Percentiles rank a stretch among this genome's conserved stretches.
phyloP scores from a whole-genome alignment of 306 rosid species.

The Glycyrrhiza uralensis region DNA sequence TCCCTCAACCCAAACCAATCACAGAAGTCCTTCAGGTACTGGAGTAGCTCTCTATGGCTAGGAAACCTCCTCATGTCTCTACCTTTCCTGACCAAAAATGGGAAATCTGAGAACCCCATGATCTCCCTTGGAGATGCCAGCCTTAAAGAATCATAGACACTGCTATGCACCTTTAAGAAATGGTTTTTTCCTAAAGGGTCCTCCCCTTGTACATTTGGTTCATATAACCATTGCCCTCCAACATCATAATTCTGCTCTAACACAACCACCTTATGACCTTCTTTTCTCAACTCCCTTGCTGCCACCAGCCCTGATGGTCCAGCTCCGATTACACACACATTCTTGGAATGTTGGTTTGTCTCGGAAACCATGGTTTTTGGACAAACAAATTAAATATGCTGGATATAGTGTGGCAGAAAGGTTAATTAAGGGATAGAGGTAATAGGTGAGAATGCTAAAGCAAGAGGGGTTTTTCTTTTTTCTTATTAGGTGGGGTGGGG shows the following conservation, averaged over 20 bases:
- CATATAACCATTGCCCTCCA: slow-evolving; percentile 95
- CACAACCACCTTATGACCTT: slow-evolving; percentile 67
- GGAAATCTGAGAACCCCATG: slow-evolving; percentile 87
- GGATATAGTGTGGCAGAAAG: not conserved
- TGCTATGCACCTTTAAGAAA: slow-evolving; percentile 62
- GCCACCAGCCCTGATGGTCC: slow-evolving; percentile 90
- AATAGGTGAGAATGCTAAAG: slow-evolving; percentile 16
- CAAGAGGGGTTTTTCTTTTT: too few species aligned
- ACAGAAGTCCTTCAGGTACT: slow-evolving; percentile 71
- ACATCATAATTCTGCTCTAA: slow-evolving; percentile 80
- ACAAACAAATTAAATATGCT: not conserved
- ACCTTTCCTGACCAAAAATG: slow-evolving; percentile 71
- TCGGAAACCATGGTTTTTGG: slow-evolving; percentile 54
- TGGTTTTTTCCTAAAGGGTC: slow-evolving; percentile 62
- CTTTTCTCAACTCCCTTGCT: slow-evolving; percentile 78
- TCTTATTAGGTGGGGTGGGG: slow-evolving; percentile 12
- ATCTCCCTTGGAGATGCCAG: slow-evolving; percentile 72
- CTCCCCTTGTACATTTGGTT: slow-evolving; percentile 57
- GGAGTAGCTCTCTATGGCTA: slow-evolving; percentile 61
- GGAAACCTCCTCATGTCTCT: slow-evolving; percentile 85
- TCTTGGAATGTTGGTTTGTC: slow-evolving; percentile 41
- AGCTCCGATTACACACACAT: slow-evolving; percentile 84
- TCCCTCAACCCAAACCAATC: slow-evolving; percentile 69
- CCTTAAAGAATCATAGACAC: slow-evolving; percentile 71
- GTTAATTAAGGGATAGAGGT: not conserved